phyloP scores from a whole-genome alignment of 2,329 filamentous ascomycete species.

The Geosmithia flava region DNA sequence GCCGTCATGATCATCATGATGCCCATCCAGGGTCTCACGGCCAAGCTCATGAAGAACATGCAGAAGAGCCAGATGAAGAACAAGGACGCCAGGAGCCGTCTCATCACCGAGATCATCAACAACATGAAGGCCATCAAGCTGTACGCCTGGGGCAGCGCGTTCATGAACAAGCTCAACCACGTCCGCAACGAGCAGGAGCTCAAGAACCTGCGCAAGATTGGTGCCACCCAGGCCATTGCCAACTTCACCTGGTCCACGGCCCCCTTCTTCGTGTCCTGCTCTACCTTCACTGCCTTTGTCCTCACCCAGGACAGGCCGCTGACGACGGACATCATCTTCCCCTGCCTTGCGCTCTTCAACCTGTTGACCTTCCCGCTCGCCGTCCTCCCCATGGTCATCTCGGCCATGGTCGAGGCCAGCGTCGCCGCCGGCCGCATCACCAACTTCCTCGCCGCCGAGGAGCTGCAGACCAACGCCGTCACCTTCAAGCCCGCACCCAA shows the following conservation, averaged over 20 bases:
- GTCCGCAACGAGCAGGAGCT: conserved; percentile 93
- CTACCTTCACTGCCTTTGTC: conserved; percentile 90
- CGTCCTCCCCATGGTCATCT: conserved; percentile 95
- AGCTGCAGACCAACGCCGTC: conserved; percentile 80
- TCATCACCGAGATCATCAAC: conserved; percentile 96
- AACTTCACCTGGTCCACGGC: conserved; percentile 98
- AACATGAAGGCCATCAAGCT: conserved; percentile 99
- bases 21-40: conserved; percentile 85
- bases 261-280: conserved; percentile 93
- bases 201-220: conserved; percentile 91
- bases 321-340: conserved; percentile 92
- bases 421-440: conserved; percentile 83
- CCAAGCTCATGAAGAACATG: conserved; percentile 82
- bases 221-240: conserved; percentile 82
- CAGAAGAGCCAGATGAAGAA: conserved; percentile 99
- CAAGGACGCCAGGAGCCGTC: conserved; percentile 82
- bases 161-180: conserved; percentile 94
- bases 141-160: conserved; percentile 93
- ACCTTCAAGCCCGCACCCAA: conserved; percentile 54
- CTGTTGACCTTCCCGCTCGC: conserved; percentile 89
- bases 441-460: conserved; percentile 74
- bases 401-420: conserved; percentile 87
- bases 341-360: conserved; percentile 74
- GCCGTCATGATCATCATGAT: conserved; percentile 97
- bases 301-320: conserved; percentile 69